Evolutionary conservation across 1,139 yeast genomes (phyloP).

Genomic region (Sugiyamaella pinicola): DNA sequence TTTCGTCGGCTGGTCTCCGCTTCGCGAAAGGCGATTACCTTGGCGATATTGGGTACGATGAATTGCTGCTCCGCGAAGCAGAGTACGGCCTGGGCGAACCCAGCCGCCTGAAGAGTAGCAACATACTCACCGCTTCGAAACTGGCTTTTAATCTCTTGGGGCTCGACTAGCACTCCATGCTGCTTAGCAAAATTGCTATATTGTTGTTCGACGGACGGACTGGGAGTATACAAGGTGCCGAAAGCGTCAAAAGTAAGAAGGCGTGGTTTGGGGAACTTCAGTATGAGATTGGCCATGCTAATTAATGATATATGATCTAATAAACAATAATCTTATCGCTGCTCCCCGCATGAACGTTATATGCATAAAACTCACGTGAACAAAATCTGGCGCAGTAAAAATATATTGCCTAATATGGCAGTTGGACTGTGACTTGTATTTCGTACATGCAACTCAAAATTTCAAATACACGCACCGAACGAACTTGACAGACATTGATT

Average conservation of each 20-base stretch:
- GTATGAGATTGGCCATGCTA: slow-evolving; percentile 4
- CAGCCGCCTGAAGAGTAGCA: background rate
- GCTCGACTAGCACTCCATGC: slow-evolving; percentile 26
- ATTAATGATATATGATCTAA: background rate
- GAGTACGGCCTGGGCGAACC: slow-evolving; percentile 1
- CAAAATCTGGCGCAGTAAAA: background rate
- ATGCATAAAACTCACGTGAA: background rate
- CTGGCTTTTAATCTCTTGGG: slow-evolving; percentile 21
- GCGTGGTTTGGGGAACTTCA: slow-evolving; percentile 26
- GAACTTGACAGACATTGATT: background rate
- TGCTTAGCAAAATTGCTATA: slow-evolving; percentile 30
- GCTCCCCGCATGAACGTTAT: background rate
- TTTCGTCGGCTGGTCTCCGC: background rate
- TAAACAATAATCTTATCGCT: background rate
- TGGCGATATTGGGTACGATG: too few relatives aligned
- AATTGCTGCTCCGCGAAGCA: background rate
- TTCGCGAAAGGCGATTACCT: background rate
- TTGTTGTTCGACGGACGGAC: slow-evolving; percentile 30
- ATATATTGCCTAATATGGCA: slow-evolving; percentile 1
- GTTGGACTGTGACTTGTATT: background rate
- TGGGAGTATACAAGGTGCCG: slow-evolving; percentile 36
- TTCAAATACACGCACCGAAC: background rate
- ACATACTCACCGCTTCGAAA: slow-evolving; percentile 26
- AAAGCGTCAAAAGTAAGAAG: slow-evolving; percentile 38
- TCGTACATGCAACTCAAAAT: slow-evolving; percentile 3